Base-by-base conservation (phyloP, 2,329 filamentous ascomycete species). In the Myrmaecium sp. region DNA sequence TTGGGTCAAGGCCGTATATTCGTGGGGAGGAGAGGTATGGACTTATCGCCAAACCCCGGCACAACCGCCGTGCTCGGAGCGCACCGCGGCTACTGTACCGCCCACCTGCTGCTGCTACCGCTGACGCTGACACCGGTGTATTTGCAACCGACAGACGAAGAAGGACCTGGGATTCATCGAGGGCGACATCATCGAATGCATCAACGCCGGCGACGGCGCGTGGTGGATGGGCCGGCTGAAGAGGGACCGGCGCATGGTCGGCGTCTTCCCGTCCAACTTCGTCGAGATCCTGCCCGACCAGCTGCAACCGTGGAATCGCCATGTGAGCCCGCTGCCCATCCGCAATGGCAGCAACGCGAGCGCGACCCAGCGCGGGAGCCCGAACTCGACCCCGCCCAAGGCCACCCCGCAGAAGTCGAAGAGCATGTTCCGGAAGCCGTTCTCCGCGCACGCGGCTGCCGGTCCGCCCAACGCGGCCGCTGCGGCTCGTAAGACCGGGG, bases 201-300 rank as follows among this genome's bases (percentile, higher is more conserved):
- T 98, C 28, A 98, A 98, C 51, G 89, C 89, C 12, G 89, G 89
- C 36, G 89, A 98, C 56, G 89, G 89, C 27, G 84, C 81, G 24
- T 98, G 89, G 89, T 98, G 89, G 89, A 93, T 84, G 56, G 89
- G 89, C 25, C 72, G 86, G 36, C 57, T 98, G 46, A 80, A 75
- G 46, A 72, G 89, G 40, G 89, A 98, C 55, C 76, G 79, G 51
- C 73, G 84, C 44, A 83, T 86, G 43, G 75, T 94, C 42, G 89
- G 89, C 28, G 63, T 89, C 12, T 98, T 98, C 45, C 89, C 89
- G 1, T 94, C 84, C 43, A 98, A 98, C 56, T 98, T 98, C 46
- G 89, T 98, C 46, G 71, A 91, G 48, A 67, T 98, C 5, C 66
- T 98, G 17, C 77, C 80, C 29, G 72, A 89, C 32, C 69, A 73